These are phyloP conservation scores for Plasmodiophora brassicae DNA, from an alignment of 208 protist genomes.

Conservation along the genomic window DNA sequence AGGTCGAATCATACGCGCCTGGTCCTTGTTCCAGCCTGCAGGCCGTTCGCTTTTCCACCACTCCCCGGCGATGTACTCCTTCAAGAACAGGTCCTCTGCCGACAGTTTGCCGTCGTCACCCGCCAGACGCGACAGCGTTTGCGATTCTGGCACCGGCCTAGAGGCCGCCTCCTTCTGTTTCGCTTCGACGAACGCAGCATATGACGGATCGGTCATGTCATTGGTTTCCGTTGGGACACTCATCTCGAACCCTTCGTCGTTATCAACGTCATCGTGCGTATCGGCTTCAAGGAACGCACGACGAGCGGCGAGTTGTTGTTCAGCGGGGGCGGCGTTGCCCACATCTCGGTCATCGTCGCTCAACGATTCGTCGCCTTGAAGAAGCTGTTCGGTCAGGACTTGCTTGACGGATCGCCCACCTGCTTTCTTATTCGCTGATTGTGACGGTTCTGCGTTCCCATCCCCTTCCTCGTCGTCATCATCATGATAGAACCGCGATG, in stretches of 20 bases:
- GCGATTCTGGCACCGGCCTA: not conserved
- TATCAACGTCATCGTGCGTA: not conserved
- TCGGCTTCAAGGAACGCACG: constrained; percentile 1
- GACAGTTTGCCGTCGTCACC: not conserved
- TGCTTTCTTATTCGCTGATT: not conserved
- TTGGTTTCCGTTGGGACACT: not conserved
- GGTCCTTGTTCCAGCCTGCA: not conserved
- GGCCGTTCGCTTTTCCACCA: constrained; percentile 1
- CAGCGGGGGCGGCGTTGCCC: not conserved
- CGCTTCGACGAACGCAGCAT: not conserved
- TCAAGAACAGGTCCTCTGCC: constrained; percentile 3
- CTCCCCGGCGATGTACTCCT: constrained; percentile 27
- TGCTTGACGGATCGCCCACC: not conserved
- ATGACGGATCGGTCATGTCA: not conserved
- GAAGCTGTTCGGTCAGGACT: not conserved
- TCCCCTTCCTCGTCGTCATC: not conserved
- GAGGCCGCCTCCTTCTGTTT: not conserved
- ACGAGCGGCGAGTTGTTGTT: not conserved
- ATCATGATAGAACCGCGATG: not conserved
- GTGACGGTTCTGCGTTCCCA: not conserved
- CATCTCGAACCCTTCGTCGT: not conserved
- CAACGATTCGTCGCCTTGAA: not conserved
- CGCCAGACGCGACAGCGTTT: not conserved
- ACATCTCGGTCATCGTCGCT: not conserved
- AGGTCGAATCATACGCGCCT: too few species aligned